Percentiles rank a stretch among this genome's conserved stretches.
Evolutionary conservation across 345 rosid species (phyloP).

Genomic region (Brassica incana): DNA sequence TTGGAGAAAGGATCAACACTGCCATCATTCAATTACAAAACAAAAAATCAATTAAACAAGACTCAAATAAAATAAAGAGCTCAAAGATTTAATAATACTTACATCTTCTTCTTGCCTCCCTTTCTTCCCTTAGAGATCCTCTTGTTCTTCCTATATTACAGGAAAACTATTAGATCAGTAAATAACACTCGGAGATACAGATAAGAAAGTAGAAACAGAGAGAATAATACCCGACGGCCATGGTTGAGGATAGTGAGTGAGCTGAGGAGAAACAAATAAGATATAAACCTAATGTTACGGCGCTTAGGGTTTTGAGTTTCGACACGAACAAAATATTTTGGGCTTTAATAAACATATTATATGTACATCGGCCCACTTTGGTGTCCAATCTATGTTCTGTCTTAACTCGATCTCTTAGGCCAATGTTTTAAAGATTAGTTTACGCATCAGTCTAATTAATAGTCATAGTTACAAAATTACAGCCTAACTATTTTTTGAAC

Average conservation of each 20-base stretch:
- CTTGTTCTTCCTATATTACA: constrained; percentile 75
- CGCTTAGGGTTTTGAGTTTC: constrained; percentile 38
- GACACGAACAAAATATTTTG: neutral
- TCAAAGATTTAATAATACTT: constrained; percentile 35
- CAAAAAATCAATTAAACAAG: neutral
- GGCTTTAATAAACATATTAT: constrained; percentile 8
- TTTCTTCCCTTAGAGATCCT: constrained; percentile 96
- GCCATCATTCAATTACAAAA: neutral
- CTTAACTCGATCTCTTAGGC: neutral
- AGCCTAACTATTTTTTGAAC: no score
- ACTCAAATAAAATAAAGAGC: neutral
- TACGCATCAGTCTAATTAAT: no score
- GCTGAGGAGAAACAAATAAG: neutral
- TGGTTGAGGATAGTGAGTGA: constrained; percentile 19
- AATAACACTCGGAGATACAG: neutral
- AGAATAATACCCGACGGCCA: constrained; percentile 41
- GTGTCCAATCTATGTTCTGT: neutral
- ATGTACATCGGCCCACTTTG: neutral
- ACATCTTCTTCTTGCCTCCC: constrained; percentile 97
- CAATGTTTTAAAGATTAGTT: neutral
- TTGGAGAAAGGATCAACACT: constrained; percentile 91
- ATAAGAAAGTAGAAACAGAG: neutral
- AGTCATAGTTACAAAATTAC: no score
- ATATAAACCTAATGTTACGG: constrained; percentile 18
- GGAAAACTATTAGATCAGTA: neutral